phyloP scores from a whole-genome alignment of 2,329 filamentous ascomycete species.

The Alternaria ethzedia region DNA sequence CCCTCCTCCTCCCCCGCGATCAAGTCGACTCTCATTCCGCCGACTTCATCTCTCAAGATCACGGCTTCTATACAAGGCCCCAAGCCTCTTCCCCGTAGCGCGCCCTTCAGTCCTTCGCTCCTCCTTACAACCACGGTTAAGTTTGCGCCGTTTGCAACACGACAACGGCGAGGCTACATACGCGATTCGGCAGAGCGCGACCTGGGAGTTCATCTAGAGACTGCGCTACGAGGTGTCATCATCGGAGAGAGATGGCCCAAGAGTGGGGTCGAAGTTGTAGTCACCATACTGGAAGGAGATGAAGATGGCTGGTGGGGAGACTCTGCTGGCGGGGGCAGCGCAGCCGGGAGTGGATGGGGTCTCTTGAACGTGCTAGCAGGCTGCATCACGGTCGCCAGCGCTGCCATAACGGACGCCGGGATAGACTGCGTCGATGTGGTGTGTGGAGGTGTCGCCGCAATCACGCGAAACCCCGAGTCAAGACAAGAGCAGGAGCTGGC shows the following conservation, averaged over 20 bases:
- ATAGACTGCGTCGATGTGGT: constrained; percentile 95
- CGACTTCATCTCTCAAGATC: constrained; percentile 79
- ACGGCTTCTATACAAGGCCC: constrained; percentile 94
- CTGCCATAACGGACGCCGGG: constrained; percentile 89
- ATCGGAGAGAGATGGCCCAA: constrained; percentile 98
- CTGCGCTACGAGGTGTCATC: constrained; percentile 84
- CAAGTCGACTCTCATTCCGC: constrained; percentile 56
- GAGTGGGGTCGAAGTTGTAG: constrained; percentile 91
- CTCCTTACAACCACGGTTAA: constrained; percentile 93
- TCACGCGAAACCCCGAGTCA: constrained; percentile 59
- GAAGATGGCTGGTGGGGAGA: constrained; percentile 75
- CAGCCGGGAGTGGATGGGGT: constrained; percentile 74
- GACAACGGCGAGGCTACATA: constrained; percentile 81
- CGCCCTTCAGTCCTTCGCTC: constrained; percentile 90
- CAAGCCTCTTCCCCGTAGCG: constrained; percentile 84
- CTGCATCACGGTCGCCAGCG: constrained; percentile 91
- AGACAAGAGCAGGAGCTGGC: constrained; percentile 43
- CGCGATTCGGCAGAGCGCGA: constrained; percentile 87
- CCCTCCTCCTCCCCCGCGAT: constrained; percentile 53
- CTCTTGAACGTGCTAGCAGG: constrained; percentile 90
- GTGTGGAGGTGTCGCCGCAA: constrained; percentile 84
- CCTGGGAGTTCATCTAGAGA: constrained; percentile 88
- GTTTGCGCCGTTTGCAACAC: constrained; percentile 91
- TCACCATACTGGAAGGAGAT: constrained; percentile 92
- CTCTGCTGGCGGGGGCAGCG: constrained; percentile 44